A percentile compares a stretch with the other conserved stretches of the same genome.
These are phyloP conservation scores for Mycosphaerelloides madeirae DNA, from an alignment of 2,329 filamentous ascomycete genomes.

Conservation along the genomic window DNA sequence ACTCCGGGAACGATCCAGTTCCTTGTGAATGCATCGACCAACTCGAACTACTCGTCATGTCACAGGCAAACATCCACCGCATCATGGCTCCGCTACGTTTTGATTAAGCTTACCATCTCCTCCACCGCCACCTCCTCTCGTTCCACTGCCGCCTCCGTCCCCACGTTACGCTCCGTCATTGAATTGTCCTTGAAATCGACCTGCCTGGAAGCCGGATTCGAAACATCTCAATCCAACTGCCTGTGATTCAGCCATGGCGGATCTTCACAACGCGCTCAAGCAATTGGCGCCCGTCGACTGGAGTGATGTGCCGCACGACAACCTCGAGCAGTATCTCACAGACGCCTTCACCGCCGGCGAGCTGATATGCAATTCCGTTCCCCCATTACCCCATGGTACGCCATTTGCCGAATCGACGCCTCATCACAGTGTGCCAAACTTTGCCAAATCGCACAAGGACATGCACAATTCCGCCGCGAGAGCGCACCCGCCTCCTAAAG, in stretches of 20 bases:
- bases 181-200: no score
- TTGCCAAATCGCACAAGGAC: constrained; percentile 47
- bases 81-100: no score
- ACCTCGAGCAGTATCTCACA: constrained; percentile 39
- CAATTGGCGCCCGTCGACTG: constrained; percentile 42
- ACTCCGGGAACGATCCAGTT: no score
- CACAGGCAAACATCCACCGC: no score
- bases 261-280: constrained; percentile 45
- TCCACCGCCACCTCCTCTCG: no score
- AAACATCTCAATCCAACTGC: no score
- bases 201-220: no score
- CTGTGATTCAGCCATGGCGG: constrained; percentile 36
- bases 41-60: no score
- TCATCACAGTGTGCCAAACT: constrained; percentile 54
- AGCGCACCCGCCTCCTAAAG: constrained; percentile 45
- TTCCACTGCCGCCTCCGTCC: no score
- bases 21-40: no score
- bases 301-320: constrained; percentile 39
- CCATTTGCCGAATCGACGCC: constrained; percentile 46
- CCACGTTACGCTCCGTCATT: no score
- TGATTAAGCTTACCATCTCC: no score
- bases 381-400: constrained; percentile 49
- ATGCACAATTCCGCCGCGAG: constrained; percentile 51
- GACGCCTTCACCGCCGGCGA: constrained; percentile 54
- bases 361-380: constrained; percentile 71